phyloP scores from a whole-genome alignment of 768 basidiomycete species.

The Serpula lacrymans region DNA sequence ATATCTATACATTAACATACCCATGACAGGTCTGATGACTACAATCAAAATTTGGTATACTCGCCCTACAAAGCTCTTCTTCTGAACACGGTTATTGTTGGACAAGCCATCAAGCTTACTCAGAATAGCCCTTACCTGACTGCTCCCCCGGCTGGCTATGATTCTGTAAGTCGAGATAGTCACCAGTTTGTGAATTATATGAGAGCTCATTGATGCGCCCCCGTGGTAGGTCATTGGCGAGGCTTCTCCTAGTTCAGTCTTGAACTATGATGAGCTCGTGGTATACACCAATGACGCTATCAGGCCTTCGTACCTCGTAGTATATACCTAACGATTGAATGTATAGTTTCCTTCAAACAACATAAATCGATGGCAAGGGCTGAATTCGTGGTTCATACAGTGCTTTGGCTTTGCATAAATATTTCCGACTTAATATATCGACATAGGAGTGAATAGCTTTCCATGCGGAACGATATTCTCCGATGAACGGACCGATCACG shows the following conservation, averaged over 20 bases:
- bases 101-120: conserved; percentile 63
- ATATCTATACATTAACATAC: background rate
- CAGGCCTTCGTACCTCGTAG: conserved; percentile 65
- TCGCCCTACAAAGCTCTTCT: conserved; percentile 61
- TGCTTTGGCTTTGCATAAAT: too few relatives aligned
- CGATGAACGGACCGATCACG: too few relatives aligned
- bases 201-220: background rate
- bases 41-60: conserved; percentile 54
- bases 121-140: conserved; percentile 56
- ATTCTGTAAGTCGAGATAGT: conserved; percentile 61
- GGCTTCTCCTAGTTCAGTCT: conserved; percentile 47
- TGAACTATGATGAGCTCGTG: conserved; percentile 71
- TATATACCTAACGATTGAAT: too few relatives aligned
- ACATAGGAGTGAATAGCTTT: too few relatives aligned
- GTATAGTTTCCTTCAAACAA: too few relatives aligned
- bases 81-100: conserved; percentile 70
- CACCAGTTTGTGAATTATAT: background rate
- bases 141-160: conserved; percentile 58
- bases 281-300: conserved; percentile 73
- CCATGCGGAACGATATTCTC: too few relatives aligned
- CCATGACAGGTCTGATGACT: conserved; percentile 56
- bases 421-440: too few relatives aligned
- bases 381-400: too few relatives aligned
- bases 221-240: conserved; percentile 59
- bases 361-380: too few relatives aligned